phyloP scores from a whole-genome alignment of 2,329 filamentous ascomycete genomes.

The Ceratocystis albifundus region DNA sequence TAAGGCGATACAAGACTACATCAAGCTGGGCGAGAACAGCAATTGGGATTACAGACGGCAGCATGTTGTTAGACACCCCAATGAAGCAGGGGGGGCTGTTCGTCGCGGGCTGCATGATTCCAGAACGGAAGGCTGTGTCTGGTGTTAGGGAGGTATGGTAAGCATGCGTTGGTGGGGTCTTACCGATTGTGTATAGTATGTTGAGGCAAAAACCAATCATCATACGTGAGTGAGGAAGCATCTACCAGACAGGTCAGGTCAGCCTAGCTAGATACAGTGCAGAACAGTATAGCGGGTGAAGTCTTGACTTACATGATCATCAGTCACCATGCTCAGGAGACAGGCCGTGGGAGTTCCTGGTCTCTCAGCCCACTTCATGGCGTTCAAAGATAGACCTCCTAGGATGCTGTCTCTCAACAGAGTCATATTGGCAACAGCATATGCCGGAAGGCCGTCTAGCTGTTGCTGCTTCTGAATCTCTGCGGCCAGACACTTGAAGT shows the following conservation, averaged over 20 bases:
- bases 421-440: background rate
- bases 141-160: background rate
- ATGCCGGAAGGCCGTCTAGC: background rate
- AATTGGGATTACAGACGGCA: background rate
- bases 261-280: background rate
- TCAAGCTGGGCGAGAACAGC: slow-evolving; percentile 5
- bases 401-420: background rate
- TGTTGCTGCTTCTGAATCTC: background rate
- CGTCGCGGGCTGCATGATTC: background rate
- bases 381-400: background rate
- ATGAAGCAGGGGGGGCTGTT: background rate
- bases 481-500: background rate
- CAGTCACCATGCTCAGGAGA: background rate
- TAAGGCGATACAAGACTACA: background rate
- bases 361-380: background rate
- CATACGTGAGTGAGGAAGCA: background rate
- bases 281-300: background rate
- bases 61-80: background rate
- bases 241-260: background rate
- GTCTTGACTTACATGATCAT: background rate
- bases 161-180: background rate
- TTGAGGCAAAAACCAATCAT: slow-evolving; percentile 5
- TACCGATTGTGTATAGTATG: background rate
- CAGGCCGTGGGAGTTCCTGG: background rate
- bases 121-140: background rate